These are phyloP conservation scores for Purshia tridentata DNA, from an alignment of 306 rosid species.

Conservation along the genomic window DNA sequence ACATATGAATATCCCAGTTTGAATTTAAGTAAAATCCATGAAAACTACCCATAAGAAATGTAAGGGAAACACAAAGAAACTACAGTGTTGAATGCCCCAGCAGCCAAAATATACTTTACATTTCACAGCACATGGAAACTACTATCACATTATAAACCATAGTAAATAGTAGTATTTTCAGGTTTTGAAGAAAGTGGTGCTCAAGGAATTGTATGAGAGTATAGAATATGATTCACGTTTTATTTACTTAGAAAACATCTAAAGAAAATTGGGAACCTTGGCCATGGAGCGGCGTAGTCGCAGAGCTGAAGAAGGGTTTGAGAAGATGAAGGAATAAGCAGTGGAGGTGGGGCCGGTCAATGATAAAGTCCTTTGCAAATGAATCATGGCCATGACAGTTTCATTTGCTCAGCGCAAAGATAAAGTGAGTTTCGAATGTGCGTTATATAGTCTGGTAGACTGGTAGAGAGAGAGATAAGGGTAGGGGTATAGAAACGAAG, in stretches of 20 bases:
- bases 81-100: not conserved
- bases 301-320: conserved; percentile 33
- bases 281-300: conserved; percentile 53
- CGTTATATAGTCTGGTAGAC: not conserved
- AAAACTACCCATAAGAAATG: not conserved
- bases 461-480: not conserved
- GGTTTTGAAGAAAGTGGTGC: not conserved
- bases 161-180: not conserved
- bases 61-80: not conserved
- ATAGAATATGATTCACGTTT: not conserved
- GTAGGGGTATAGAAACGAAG: not conserved
- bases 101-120: conserved; percentile 2
- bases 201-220: not conserved
- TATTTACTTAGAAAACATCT: no score
- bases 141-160: not conserved
- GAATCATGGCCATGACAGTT: conserved; percentile 44
- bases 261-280: conserved; percentile 25
- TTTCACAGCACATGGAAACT: no score
- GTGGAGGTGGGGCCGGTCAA: conserved; percentile 27
- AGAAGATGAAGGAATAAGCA: conserved; percentile 32
- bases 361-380: conserved; percentile 51
- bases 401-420: conserved; percentile 29
- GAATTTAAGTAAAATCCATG: not conserved
- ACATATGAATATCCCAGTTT: not conserved
- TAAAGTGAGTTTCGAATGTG: not conserved